These are phyloP conservation scores for Suillus decipiens DNA, from an alignment of 768 basidiomycete genomes.

Conservation along the genomic window DNA sequence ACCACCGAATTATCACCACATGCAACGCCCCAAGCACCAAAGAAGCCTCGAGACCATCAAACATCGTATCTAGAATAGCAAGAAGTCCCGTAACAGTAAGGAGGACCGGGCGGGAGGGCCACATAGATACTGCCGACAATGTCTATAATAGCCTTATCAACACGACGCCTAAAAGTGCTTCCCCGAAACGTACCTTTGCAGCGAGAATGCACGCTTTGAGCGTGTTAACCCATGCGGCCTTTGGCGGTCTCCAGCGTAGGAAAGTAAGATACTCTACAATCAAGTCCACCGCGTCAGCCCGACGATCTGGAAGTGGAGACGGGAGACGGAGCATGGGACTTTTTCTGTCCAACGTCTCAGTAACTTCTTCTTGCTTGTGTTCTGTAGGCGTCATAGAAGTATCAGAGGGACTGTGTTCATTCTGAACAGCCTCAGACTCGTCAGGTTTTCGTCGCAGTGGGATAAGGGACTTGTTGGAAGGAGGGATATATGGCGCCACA, in stretches of 20 bases:
- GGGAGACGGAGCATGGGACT: slow-evolving; percentile 19
- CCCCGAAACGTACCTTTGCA: slow-evolving; percentile 31
- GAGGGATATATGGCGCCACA: slow-evolving; percentile 8
- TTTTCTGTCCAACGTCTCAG: slow-evolving; percentile 15
- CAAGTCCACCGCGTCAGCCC: neutral
- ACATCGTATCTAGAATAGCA: slow-evolving; percentile 48
- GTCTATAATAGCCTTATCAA: slow-evolving; percentile 19
- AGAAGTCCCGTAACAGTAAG: slow-evolving; percentile 33
- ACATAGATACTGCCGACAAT: slow-evolving; percentile 25
- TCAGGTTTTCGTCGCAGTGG: slow-evolving; percentile 23
- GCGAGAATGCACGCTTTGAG: slow-evolving; percentile 39
- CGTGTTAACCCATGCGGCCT: slow-evolving; percentile 27
- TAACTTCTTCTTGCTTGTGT: neutral
- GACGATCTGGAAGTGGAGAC: slow-evolving; percentile 9
- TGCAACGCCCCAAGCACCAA: slow-evolving; percentile 43
- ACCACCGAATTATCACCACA: slow-evolving; percentile 27
- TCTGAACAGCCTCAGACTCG: neutral
- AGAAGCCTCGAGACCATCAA: slow-evolving; percentile 40
- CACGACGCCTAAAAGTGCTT: neutral
- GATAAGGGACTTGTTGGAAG: slow-evolving; percentile 24
- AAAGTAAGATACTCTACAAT: neutral
- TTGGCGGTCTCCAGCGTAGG: slow-evolving; percentile 15
- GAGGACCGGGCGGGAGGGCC: slow-evolving; percentile 28
- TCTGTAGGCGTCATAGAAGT: neutral
- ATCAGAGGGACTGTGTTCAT: neutral